phyloP scores from a whole-genome alignment of 371 early-diverging fungal genomes.

The Mortierella sp. region DNA sequence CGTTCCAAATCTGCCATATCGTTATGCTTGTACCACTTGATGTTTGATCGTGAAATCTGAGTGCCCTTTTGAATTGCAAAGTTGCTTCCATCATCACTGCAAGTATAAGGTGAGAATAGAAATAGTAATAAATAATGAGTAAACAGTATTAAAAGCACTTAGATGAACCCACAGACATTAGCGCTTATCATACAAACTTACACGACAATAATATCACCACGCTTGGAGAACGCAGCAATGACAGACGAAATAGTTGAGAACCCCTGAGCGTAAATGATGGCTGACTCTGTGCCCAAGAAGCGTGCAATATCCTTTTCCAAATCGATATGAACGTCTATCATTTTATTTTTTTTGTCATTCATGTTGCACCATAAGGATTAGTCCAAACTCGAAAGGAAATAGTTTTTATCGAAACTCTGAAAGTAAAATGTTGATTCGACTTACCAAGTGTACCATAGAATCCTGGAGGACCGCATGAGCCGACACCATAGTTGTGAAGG shows the following conservation, averaged over 20 bases:
- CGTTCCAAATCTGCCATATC: constrained; percentile 96
- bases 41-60: constrained; percentile 88
- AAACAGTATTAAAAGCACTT: constrained; percentile 24
- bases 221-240: constrained; percentile 98
- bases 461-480: constrained; percentile 99
- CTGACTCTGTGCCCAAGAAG: constrained; percentile 90
- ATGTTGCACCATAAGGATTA: too few species aligned
- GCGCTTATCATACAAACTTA: constrained; percentile 33
- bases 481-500: constrained; percentile 98
- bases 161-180: constrained; percentile 63
- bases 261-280: constrained; percentile 99
- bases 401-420: too few species aligned
- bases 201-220: constrained; percentile 96
- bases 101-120: neutral
- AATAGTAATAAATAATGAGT: neutral
- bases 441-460: constrained; percentile 98
- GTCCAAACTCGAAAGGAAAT: neutral
- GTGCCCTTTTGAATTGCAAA: constrained; percentile 95
- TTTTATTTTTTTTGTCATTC: neutral
- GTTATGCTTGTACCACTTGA: constrained; percentile 95
- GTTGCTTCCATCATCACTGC: constrained; percentile 87
- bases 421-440: neutral
- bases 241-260: constrained; percentile 95
- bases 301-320: constrained; percentile 93
- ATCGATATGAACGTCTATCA: constrained; percentile 95